Evolutionary conservation across 129 eudicot species (phyloP), one percentile per base, ranked within the genome.

Genomic region (Artemisia annua): DNA sequence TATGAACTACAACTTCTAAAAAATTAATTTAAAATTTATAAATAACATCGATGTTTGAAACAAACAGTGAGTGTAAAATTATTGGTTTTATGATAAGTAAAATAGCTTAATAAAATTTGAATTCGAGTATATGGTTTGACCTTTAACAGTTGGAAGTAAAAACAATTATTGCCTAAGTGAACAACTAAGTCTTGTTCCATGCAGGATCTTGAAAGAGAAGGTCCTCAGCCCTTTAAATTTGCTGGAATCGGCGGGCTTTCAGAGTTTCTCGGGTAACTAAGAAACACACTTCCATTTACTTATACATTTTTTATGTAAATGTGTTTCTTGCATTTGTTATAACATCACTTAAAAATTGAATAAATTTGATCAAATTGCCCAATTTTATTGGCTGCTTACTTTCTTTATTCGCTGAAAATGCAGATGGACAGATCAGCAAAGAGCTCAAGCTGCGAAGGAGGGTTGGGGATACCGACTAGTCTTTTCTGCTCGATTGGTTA

Each of bases 341-440:
- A 61, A 28, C 13, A 17, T 70, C 28, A 18, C 20, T 17, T 7
- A 3, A 13, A 6, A 39, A 71, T 39, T 56, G 20, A 73, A 73
- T 10, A 35, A 35, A 13, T 8, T 32, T 39, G 43, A 50, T 74
- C 52, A 7, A 5, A 58, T 7, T 2, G 22, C 28, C 17, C 16
- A 50, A 11, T 35, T 58, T 46, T 19, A 11, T 19, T 26, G 65
- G 13, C 24, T 24, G 51, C 77, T 2, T 68, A 20, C 22, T 20
- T 50, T 24, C 22, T 20, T 50, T 24, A 55, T 72, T 53, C 64
- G 24, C 66, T 71, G 67, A 69, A 61, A 56, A 22, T 75, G 53
- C 83, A 95, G 99, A 75, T 95, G 97, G 96, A 95, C 97, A 0
- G 98, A 90, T 79, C 99, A 90, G 63, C 99, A 95, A 82, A 85